Evolutionary conservation across 768 basidiomycete genomes (phyloP).

Genomic region (Suillus lakei): DNA sequence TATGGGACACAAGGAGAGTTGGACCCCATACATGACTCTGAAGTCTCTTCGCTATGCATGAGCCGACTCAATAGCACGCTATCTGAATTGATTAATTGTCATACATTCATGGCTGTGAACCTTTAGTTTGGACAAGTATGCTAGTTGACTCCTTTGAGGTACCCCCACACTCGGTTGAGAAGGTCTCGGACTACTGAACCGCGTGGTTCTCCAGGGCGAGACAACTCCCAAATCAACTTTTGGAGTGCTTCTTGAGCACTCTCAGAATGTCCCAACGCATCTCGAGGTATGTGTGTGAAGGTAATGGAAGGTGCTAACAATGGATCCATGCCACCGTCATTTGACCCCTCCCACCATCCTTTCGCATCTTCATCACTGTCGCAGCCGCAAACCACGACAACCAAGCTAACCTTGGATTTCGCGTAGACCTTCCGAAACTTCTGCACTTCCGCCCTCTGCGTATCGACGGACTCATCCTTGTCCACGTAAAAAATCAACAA

Average conservation of each 20-base stretch:
- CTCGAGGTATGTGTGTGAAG: constrained; percentile 3
- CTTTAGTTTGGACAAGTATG: neutral
- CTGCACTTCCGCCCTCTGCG: constrained; percentile 8
- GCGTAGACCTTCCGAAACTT: constrained; percentile 10
- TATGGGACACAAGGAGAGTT: neutral
- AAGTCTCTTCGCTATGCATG: no score
- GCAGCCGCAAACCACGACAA: constrained; percentile 11
- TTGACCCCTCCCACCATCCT: constrained; percentile 11
- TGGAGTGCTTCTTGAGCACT: neutral
- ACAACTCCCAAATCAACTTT: constrained; percentile 4
- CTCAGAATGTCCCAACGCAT: neutral
- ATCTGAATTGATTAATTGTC: neutral
- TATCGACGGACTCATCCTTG: neutral
- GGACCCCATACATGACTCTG: neutral
- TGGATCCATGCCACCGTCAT: neutral
- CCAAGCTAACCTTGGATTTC: constrained; percentile 5
- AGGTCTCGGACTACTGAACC: neutral
- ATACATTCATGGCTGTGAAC: neutral
- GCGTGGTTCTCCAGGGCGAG: neutral
- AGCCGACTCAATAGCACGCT: neutral
- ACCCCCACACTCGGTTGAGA: constrained; percentile 1
- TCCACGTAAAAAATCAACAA: constrained; percentile 13
- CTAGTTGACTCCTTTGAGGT: neutral
- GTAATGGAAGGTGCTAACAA: neutral
- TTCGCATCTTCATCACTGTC: constrained; percentile 12